Evolutionary conservation across 306 rosid species (phyloP).

Genomic region (peach (Prunus persica)): DNA sequence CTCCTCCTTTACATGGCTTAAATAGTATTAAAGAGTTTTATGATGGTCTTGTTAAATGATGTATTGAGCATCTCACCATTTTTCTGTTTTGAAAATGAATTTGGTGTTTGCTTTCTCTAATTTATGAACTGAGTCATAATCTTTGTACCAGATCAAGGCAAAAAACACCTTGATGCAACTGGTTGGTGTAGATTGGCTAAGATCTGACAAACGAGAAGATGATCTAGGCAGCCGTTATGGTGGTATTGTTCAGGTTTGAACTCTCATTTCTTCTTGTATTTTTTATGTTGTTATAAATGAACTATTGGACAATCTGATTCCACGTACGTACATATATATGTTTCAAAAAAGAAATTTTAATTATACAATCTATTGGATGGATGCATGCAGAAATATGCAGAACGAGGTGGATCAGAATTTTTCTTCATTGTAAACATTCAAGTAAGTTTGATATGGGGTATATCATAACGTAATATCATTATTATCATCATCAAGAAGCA

Average conservation of each 20-base stretch:
- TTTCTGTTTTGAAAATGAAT: neutral
- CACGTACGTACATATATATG: neutral
- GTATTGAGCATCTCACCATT: neutral
- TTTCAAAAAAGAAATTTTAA: slow-evolving; percentile 3
- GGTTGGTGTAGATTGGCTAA: slow-evolving; percentile 86
- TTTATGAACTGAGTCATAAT: slow-evolving; percentile 6
- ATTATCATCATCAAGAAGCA: neutral
- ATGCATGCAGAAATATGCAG: slow-evolving; percentile 63
- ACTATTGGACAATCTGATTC: neutral
- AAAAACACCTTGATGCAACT: slow-evolving; percentile 60
- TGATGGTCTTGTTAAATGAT: neutral
- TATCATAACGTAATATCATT: neutral
- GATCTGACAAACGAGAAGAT: slow-evolving; percentile 62
- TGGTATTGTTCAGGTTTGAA: slow-evolving; percentile 70
- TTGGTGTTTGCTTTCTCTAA: neutral
- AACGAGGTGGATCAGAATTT: slow-evolving; percentile 71
- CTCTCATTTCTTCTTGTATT: slow-evolving; percentile 5
- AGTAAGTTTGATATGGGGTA: slow-evolving; percentile 40
- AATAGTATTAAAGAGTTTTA: neutral
- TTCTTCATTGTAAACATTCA: slow-evolving; percentile 75
- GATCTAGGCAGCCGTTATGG: slow-evolving; percentile 62
- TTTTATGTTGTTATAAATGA: neutral
- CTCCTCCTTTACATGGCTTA: neutral
- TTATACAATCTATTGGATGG: slow-evolving; percentile 7
- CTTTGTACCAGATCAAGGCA: slow-evolving; percentile 59